Evolutionary conservation across 1,284 basidiomycete genomes (phyloP).

Genomic region (Veloboletus limbatus): DNA sequence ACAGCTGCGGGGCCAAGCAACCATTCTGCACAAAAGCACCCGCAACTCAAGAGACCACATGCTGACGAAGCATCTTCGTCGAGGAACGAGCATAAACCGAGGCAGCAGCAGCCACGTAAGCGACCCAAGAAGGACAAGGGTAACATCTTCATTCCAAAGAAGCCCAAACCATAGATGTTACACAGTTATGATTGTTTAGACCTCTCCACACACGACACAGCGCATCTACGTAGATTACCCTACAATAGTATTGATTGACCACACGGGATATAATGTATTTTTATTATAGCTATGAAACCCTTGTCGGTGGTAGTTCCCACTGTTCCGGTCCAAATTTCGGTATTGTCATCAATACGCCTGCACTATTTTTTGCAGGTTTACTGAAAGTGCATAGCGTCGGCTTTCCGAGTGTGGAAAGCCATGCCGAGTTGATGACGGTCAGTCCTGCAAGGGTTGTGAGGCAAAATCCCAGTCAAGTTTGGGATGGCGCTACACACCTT

Average conservation of each 20-base stretch:
- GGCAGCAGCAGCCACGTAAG: constrained; percentile 30
- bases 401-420: constrained; percentile 82
- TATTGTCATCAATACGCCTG: constrained; percentile 64
- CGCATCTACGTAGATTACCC: constrained; percentile 10
- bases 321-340: constrained; percentile 81
- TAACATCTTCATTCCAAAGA: constrained; percentile 52
- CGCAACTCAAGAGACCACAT: constrained; percentile 25
- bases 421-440: constrained; percentile 85
- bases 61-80: constrained; percentile 18
- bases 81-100: constrained; percentile 11
- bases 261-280: constrained; percentile 16
- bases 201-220: neutral
- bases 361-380: constrained; percentile 74
- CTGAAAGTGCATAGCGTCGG: constrained; percentile 84
- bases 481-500: constrained; percentile 49
- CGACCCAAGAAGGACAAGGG: constrained; percentile 42
- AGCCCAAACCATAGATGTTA: constrained; percentile 25
- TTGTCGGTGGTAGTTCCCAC: constrained; percentile 83
- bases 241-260: constrained; percentile 8
- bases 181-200: neutral
- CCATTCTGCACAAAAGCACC: neutral
- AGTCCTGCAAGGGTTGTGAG: constrained; percentile 49
- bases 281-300: constrained; percentile 35
- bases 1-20: neutral
- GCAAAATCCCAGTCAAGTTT: neutral